Percentiles rank a stretch among this genome's conserved stretches.
These are phyloP conservation scores for Fraxinus excelsior DNA, from an alignment of 257 asterid species.

Conservation along the genomic window DNA sequence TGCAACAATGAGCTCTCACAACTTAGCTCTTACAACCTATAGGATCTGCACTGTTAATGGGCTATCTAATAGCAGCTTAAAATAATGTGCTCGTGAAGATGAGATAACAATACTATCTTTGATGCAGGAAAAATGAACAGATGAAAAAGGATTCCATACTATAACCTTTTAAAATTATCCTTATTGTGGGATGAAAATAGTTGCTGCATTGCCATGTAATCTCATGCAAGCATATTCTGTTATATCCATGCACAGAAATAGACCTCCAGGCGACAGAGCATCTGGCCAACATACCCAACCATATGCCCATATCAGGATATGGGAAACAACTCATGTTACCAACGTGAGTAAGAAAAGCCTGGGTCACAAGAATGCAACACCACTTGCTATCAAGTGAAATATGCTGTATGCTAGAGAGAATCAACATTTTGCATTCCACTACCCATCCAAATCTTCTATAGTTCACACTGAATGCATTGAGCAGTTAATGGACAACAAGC, in stretches of 20 bases:
- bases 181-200: not conserved
- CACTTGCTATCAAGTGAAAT: not conserved
- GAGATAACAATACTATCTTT: not conserved
- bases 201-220: not conserved
- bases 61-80: not conserved
- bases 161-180: not conserved
- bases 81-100: not conserved
- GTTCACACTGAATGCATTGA: not conserved
- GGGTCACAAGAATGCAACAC: not conserved
- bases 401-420: not conserved
- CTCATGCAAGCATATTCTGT: not conserved
- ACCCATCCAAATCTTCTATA: not conserved
- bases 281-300: not conserved
- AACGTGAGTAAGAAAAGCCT: not conserved
- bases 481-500: too few relatives aligned
- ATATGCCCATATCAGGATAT: not conserved
- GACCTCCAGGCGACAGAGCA: not conserved
- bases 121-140: slow-evolving; percentile 2
- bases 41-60: not conserved
- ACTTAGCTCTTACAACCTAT: not conserved
- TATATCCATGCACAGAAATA: slow-evolving; percentile 8
- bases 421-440: not conserved
- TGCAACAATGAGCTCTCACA: not conserved
- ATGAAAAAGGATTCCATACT: not conserved
- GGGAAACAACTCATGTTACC: not conserved